Evolutionary conservation across 352 stramenopile species (phyloP).

Genomic region (Phytophthora pini): DNA sequence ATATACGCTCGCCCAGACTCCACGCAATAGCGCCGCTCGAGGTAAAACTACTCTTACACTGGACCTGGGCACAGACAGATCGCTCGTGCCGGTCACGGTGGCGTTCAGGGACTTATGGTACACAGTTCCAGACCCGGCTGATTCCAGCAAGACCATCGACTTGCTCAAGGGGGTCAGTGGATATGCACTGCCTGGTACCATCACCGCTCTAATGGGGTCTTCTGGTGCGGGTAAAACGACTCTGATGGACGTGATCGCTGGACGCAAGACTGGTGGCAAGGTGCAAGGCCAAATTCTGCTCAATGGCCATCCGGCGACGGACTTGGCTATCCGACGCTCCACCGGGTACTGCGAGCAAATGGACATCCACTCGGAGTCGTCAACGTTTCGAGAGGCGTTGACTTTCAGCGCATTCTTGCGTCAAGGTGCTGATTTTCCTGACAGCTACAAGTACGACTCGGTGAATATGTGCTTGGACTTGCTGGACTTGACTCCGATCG

Average conservation of each 20-base stretch:
- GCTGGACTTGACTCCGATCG: slow-evolving; percentile 15
- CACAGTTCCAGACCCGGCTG: slow-evolving; percentile 10
- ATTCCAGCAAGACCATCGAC: slow-evolving; percentile 16
- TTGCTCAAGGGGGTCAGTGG: slow-evolving; percentile 25
- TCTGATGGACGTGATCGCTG: slow-evolving; percentile 25
- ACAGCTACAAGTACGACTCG: slow-evolving; percentile 19
- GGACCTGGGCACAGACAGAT: background rate
- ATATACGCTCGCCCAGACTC: slow-evolving; percentile 8
- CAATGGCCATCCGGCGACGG: slow-evolving; percentile 15
- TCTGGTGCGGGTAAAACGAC: slow-evolving; percentile 26
- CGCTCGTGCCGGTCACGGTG: slow-evolving; percentile 14
- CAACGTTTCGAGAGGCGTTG: slow-evolving; percentile 19
- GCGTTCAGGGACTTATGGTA: slow-evolving; percentile 28
- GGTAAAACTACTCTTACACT: background rate
- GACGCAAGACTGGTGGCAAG: slow-evolving; percentile 21
- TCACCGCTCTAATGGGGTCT: slow-evolving; percentile 27
- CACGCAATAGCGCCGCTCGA: background rate
- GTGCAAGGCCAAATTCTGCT: slow-evolving; percentile 16
- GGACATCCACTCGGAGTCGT: slow-evolving; percentile 22
- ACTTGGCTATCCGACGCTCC: slow-evolving; percentile 18
- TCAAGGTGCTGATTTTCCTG: slow-evolving; percentile 8
- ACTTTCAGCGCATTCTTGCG: slow-evolving; percentile 22
- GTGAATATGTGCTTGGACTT: slow-evolving; percentile 16
- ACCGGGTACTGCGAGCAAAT: slow-evolving; percentile 27
- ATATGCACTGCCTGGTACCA: slow-evolving; percentile 15